Conservation (phyloP, 2,329 filamentous ascomycete genomes). For the Tolypocladium pustulatum region DNA sequence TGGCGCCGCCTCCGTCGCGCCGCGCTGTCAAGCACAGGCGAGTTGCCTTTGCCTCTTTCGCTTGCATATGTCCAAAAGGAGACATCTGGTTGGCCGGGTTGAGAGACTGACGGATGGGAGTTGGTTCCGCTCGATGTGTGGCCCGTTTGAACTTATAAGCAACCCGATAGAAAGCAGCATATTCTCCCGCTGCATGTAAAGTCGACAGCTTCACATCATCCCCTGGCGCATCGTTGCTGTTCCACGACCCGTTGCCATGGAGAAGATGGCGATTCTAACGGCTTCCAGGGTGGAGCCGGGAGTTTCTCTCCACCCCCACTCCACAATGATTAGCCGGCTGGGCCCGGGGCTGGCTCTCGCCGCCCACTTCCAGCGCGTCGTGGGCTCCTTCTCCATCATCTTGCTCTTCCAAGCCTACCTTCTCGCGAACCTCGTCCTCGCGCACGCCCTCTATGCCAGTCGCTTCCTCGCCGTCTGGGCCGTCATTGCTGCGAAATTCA, state of each 20-base stretch:
- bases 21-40: not conserved
- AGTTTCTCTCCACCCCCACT: conserved; percentile 17
- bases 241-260: conserved; percentile 10
- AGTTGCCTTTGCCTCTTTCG: not conserved
- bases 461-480: conserved; percentile 14
- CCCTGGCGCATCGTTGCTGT: not conserved
- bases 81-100: not conserved
- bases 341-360: conserved; percentile 22
- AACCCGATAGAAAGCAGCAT: not conserved
- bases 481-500: conserved; percentile 16
- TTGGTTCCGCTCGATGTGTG: not conserved
- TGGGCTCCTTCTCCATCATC: conserved; percentile 19
- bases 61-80: not conserved
- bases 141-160: not conserved
- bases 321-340: conserved; percentile 20
- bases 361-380: conserved; percentile 22
- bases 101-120: not conserved
- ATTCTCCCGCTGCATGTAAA: too few species aligned
- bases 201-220: not conserved
- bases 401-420: conserved; percentile 20
- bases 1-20: not conserved
- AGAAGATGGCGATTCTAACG: conserved; percentile 26
- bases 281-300: conserved; percentile 24
- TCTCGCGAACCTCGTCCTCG: conserved; percentile 16
- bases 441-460: conserved; percentile 12